Evolutionary conservation across 805 yeast genomes (phyloP).

Genomic region (Teunomyces kruisii): DNA sequence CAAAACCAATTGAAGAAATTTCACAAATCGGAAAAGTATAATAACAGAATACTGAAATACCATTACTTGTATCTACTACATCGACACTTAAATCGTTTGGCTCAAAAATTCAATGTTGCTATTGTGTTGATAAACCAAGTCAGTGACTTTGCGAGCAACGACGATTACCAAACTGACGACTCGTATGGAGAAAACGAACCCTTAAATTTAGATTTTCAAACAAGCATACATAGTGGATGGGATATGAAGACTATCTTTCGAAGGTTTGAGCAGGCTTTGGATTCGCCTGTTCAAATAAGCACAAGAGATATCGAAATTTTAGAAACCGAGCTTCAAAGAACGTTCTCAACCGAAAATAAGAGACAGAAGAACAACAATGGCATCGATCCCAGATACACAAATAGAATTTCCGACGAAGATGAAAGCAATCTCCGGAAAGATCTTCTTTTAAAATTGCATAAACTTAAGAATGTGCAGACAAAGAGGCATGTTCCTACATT

Average conservation of each 20-base stretch:
- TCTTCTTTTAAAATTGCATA: conserved; percentile 1
- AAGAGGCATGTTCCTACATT: conserved; percentile 29
- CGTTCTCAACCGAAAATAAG: neutral
- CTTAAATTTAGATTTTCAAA: conserved; percentile 16
- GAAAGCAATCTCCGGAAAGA: neutral
- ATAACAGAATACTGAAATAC: conserved; percentile 17
- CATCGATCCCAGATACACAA: conserved; percentile 11
- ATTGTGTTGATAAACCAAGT: conserved; percentile 25
- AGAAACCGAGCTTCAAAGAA: conserved; percentile 3
- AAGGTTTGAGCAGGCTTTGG: neutral
- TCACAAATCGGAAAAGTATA: conserved; percentile 24
- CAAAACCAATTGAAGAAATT: conserved; percentile 19
- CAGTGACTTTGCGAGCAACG: conserved; percentile 16
- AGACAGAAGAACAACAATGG: conserved; percentile 3
- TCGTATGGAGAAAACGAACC: conserved; percentile 10
- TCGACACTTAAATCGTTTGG: conserved; percentile 17
- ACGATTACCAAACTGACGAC: neutral
- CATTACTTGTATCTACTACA: conserved; percentile 18
- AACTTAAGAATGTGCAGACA: conserved; percentile 8
- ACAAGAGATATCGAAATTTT: neutral
- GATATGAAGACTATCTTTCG: conserved; percentile 8
- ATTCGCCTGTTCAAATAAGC: neutral
- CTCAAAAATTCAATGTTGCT: conserved; percentile 16
- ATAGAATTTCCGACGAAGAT: neutral
- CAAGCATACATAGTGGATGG: conserved; percentile 25